Conservation (phyloP, 768 basidiomycete genomes). For the Suillus luteus region DNA sequence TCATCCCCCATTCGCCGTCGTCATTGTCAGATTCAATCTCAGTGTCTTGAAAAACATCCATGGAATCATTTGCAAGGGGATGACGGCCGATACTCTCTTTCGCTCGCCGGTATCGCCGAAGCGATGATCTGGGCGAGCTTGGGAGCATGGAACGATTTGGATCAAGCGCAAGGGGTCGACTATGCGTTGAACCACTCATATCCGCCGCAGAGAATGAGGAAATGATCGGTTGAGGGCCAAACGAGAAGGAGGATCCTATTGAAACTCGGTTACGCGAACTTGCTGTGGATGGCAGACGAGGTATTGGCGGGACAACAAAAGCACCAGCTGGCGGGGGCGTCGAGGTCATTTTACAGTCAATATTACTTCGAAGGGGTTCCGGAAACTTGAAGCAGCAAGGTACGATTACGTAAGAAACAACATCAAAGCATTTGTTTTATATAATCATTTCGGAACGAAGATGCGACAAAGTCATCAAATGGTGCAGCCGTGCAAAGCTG, state of each 20-base stretch:
- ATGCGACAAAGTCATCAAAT: not conserved
- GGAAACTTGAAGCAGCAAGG: not conserved
- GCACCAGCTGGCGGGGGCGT: conserved; percentile 53
- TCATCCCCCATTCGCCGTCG: conserved; percentile 78
- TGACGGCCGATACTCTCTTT: conserved; percentile 61
- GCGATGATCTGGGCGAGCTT: conserved; percentile 73
- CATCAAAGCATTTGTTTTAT: no score
- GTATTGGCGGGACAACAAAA: conserved; percentile 48
- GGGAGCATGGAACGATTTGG: conserved; percentile 80
- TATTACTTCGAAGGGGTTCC: not conserved
- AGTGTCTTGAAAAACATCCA: conserved; percentile 74
- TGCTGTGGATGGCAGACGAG: conserved; percentile 56
- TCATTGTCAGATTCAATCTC: conserved; percentile 59
- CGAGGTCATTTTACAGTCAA: conserved; percentile 29
- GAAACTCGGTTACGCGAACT: conserved; percentile 63
- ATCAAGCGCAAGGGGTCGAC: conserved; percentile 63
- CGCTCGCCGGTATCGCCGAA: conserved; percentile 53
- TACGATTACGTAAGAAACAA: not conserved
- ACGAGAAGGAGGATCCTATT: conserved; percentile 80
- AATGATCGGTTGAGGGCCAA: conserved; percentile 75
- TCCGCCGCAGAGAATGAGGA: conserved; percentile 71
- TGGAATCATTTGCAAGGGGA: conserved; percentile 76
- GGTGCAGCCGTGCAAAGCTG: not conserved
- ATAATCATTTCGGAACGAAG: not conserved
- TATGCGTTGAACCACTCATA: conserved; percentile 57